These are phyloP conservation scores for Gastrodia elata DNA, from an alignment of 106 monocot species.

Conservation along the genomic window DNA sequence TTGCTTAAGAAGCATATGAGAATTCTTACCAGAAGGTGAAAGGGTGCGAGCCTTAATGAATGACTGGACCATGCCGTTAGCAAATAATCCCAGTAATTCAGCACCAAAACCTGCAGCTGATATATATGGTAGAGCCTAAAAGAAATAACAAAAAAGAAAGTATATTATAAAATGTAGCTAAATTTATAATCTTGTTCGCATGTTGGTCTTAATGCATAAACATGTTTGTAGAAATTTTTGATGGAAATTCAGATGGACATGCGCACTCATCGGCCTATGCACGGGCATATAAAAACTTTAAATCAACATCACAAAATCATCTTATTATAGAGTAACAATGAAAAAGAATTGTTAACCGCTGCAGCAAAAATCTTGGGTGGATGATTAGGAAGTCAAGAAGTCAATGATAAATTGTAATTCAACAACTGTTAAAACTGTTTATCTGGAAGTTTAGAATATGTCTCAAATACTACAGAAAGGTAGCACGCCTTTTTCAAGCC, in stretches of 20 bases:
- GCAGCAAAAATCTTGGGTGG: neutral
- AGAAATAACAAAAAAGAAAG: conserved; percentile 6
- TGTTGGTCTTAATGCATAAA: neutral
- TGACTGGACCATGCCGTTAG: conserved; percentile 89
- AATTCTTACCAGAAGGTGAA: conserved; percentile 40
- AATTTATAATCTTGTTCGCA: neutral
- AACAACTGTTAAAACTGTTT: neutral
- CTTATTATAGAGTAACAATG: neutral
- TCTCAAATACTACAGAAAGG: too few species aligned
- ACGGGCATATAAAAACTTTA: neutral
- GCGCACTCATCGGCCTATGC: neutral
- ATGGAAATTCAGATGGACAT: too few species aligned
- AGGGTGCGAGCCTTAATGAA: conserved; percentile 85
- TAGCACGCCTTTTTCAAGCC: too few species aligned
- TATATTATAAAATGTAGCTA: neutral
- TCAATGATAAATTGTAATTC: neutral
- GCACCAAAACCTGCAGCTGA: conserved; percentile 98
- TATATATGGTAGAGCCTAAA: conserved; percentile 64
- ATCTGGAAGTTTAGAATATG: neutral
- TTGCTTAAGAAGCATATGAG: neutral
- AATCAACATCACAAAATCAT: neutral
- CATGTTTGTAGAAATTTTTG: neutral
- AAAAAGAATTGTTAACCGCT: neutral
- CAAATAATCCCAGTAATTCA: conserved; percentile 75
- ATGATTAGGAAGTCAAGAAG: neutral